These are phyloP conservation scores for Shiraia sp. DNA, from an alignment of 2,329 filamentous ascomycete genomes.

Conservation along the genomic window DNA sequence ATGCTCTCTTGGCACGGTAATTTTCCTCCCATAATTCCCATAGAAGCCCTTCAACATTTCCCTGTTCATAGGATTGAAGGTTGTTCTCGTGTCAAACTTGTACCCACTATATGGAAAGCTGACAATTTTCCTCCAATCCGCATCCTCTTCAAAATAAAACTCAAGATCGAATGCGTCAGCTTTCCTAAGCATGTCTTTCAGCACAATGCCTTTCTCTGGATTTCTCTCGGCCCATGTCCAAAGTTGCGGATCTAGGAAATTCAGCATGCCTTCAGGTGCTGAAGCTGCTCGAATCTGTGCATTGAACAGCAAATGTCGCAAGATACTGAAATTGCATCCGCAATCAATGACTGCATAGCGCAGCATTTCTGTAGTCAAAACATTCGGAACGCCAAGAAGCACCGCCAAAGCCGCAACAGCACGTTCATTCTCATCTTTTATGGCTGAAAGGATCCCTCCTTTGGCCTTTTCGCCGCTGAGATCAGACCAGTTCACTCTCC, in stretches of 20 bases:
- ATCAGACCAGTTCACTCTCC: conserved; percentile 41
- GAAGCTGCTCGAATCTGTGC: conserved; percentile 33
- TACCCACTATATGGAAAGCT: conserved; percentile 39
- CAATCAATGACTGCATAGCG: conserved; percentile 35
- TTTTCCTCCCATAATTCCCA: conserved; percentile 37
- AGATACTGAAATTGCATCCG: conserved; percentile 31
- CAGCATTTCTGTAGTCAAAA: conserved; percentile 33
- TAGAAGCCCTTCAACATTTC: conserved; percentile 39
- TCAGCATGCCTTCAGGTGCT: conserved; percentile 18
- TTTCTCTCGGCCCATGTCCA: conserved; percentile 41
- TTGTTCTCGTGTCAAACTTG: conserved; percentile 36
- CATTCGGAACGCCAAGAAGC: conserved; percentile 33
- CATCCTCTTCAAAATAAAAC: conserved; percentile 37
- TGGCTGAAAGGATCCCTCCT: conserved; percentile 33
- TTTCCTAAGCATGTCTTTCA: conserved; percentile 37
- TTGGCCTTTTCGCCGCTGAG: conserved; percentile 41
- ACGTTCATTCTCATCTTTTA: conserved; percentile 29
- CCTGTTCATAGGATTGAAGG: conserved; percentile 25
- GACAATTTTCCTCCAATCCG: conserved; percentile 33
- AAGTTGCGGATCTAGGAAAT: conserved; percentile 39
- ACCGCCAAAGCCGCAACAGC: conserved; percentile 41
- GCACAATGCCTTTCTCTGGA: conserved; percentile 26
- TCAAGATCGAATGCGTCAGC: conserved; percentile 38
- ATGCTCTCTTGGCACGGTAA: conserved; percentile 23
- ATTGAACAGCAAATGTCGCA: conserved; percentile 41